Evolutionary conservation across 2,329 filamentous ascomycete genomes (phyloP).

Genomic region (Aaosphaeria pasadenensis): DNA sequence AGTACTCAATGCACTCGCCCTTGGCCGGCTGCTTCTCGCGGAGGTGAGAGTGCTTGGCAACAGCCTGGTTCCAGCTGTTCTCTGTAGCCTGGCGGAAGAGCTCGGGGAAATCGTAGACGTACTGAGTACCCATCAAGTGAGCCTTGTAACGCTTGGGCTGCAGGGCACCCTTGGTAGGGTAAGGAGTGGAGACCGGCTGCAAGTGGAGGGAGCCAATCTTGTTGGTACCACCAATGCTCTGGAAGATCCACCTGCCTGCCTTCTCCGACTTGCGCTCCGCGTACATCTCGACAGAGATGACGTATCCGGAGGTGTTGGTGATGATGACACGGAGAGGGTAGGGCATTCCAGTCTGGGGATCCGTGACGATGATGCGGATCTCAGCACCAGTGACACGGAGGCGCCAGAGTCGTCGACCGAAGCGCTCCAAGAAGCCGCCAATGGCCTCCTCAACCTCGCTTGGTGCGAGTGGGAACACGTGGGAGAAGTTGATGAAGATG

Average conservation of each 20-base stretch:
- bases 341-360: slow-evolving; percentile 76
- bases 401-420: slow-evolving; percentile 91
- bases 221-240: slow-evolving; percentile 91
- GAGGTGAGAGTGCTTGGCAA: slow-evolving; percentile 70
- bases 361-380: slow-evolving; percentile 97
- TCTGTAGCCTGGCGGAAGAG: slow-evolving; percentile 97
- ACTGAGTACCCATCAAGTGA: slow-evolving; percentile 98
- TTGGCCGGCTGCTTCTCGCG: slow-evolving; percentile 77
- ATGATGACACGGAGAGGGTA: slow-evolving; percentile 95
- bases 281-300: slow-evolving; percentile 97
- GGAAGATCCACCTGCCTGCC: slow-evolving; percentile 92
- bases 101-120: slow-evolving; percentile 99
- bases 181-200: slow-evolving; percentile 84
- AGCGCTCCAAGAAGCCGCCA: slow-evolving; percentile 92
- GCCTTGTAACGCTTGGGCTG: slow-evolving; percentile 99
- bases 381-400: slow-evolving; percentile 95
- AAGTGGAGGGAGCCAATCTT: slow-evolving; percentile 96
- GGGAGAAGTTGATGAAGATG: slow-evolving; percentile 99
- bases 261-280: slow-evolving; percentile 97
- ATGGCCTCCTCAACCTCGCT: slow-evolving; percentile 89
- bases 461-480: slow-evolving; percentile 89
- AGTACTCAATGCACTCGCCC: slow-evolving; percentile 91
- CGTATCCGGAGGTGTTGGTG: slow-evolving; percentile 96
- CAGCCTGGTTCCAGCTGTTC: slow-evolving; percentile 82
- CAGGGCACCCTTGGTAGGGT: slow-evolving; percentile 96